Evolutionary conservation across 495 filamentous ascomycete genomes (phyloP), one percentile per base, ranked within the genome.

Genomic region (Jackrogersella multiformis): DNA sequence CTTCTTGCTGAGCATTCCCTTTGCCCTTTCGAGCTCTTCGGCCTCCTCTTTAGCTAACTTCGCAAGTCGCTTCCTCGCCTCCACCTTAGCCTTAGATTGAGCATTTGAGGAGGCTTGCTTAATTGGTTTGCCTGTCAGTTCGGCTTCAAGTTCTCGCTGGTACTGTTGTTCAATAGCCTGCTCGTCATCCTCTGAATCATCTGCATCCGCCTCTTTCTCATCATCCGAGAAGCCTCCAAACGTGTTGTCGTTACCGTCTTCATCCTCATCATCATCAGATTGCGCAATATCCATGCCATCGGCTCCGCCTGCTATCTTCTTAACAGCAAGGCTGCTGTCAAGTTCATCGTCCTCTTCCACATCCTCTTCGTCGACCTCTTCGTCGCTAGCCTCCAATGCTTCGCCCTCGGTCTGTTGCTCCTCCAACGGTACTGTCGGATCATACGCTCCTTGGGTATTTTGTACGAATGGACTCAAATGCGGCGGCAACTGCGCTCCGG

Each of bases 401-500:
- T 95, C 93, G 24, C 84, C 92, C 74, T 97, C 93, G 15, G 87
- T 90, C 69, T 94, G 90, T 69, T 90, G 87, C 64, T 94, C 94
- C 41, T 89, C 90, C 38, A 96, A 80, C 32, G 90, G 87, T 39
- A 88, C 80, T 12, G 88, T 94, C 24, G 95, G 96, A 73, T 98
- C 96, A 78, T 98, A 98, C 61, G 84, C 87, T 53, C 92, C 92
- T 70, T 89, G 88, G 46, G 85, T 87, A 49, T 88, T 81, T 83
- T 96, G 94, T 42, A 98, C 93, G 87, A 96, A 99, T 30, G 95
- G 95, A 74, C 94, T 97, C 59, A 99, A 77, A 84, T 99, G 95
- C 4, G 95, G 93, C 13, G 95, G 95, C 30, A 99, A 82, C 61
- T 89, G 87, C 12, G 93, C 90, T 16, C 95, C 96, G 3, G 96